Base-by-base conservation (phyloP, 495 filamentous ascomycete genomes). In the Terfezia claveryi region DNA sequence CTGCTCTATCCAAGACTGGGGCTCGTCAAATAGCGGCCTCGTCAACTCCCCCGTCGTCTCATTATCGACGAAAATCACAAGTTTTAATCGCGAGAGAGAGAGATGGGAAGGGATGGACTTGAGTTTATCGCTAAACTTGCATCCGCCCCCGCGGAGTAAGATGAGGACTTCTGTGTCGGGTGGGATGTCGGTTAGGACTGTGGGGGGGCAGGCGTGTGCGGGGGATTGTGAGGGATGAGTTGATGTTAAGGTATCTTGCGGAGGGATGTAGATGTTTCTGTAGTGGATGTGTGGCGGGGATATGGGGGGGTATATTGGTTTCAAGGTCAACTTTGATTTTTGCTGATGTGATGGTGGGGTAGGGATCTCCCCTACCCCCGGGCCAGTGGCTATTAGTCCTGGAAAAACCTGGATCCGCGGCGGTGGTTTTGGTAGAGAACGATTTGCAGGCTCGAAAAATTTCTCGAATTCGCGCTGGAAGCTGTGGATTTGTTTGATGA, bases 1-100 rank as follows among this genome's bases (percentile, higher is more conserved):
- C 56, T 68, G 67, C 56, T 74, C 4, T 0, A 32, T 32, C 27
- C 70, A 37, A 62, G 23, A 4, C 14, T 46, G 1, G 41, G 17
- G 41, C 41, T 46, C 41, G 17, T 14, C 41, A 46, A 46, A 2
- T 8, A 14, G 12, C 8, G 17, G 41, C 41, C 41, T 46, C 41
- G 41, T 14, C 41, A 46, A 20, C 4, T 8, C 17, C 41, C 41
- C 41, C 14, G 3, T 46, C 41, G 4, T 32, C 27, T 32, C 27
- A 32, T 32, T 32, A 7, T 32, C 27, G 27, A 32, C 27, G 41
- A 20, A 46, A 14, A 46, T 9, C 17, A 14, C 41, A 9, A 14
- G 17, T 20, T 46, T 46, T 46, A 46, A 20, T 46, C 8, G 4
- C 17, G 8, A 46, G 3, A 4, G 41, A 5, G 41, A 4, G 17